Evolutionary conservation across 495 filamentous ascomycete genomes (phyloP), one percentile per base, ranked within the genome.

Genomic region (Umbilicaria muhlenbergii): DNA sequence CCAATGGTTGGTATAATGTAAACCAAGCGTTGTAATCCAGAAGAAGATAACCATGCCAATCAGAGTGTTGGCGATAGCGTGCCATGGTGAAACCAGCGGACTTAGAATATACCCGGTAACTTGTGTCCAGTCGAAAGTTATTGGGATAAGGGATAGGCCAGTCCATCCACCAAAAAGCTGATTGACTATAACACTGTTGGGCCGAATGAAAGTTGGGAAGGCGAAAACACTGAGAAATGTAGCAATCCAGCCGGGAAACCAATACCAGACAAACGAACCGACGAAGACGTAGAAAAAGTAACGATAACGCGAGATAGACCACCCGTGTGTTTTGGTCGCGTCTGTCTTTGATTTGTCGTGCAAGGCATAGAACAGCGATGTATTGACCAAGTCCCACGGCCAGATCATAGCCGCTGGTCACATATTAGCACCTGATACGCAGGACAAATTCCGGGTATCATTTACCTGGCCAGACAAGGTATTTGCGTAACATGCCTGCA

Each of bases 361-460:
- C 53, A 85, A 76, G 13, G 78, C 78, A 38, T 74, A 73, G 63
- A 86, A 80, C 8, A 86, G 60, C 5, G 78, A 65, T 0, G 75
- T 68, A 15, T 72, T 73, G 48, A 80, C 75, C 15, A 86, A 62
- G 38, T 68, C 80, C 2, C 64, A 65, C 0, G 81, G 81, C 79
- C 80, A 86, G 47, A 86, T 83, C 78, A 85, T 83, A 8, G 80
- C 71, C 3, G 79, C 77, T 5, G 75, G 71, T 43, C 51, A 58
- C 55, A 7, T 13, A 5, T 49, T 13, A 49, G 47, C 12, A 39
- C 0, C 12, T 18, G 35, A 5, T 10, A 37, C 3, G 6, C 2
- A 31, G 4, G 4, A 28, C 6, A 28, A 3, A 41, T 31, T 1
- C 6, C 14, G 14, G 24, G 11, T 2, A n/a, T 32, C 0, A 13